These are phyloP conservation scores for Phyllosticta citriasiana DNA, from an alignment of 2,329 filamentous ascomycete genomes.

Conservation along the genomic window DNA sequence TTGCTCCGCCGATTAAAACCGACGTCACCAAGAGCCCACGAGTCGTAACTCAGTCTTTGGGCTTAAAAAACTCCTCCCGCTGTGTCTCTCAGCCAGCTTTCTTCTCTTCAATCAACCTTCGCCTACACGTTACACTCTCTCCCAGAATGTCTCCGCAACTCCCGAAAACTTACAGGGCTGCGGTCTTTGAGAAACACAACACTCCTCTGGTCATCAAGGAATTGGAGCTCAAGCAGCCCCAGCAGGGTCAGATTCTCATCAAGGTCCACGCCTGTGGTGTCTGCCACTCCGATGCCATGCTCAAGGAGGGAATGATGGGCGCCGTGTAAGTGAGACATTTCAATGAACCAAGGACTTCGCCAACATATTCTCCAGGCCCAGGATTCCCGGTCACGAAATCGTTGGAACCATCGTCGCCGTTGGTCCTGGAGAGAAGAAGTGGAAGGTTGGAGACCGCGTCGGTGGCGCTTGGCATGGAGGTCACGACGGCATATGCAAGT, in stretches of 20 bases:
- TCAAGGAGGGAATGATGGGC: slow-evolving; percentile 30
- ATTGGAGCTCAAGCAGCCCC: slow-evolving; percentile 46
- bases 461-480: slow-evolving; percentile 58
- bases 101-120: neutral
- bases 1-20: neutral
- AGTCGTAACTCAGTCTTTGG: neutral
- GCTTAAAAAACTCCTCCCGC: neutral
- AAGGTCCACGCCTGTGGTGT: slow-evolving; percentile 65
- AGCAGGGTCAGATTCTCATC: slow-evolving; percentile 52
- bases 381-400: slow-evolving; percentile 60
- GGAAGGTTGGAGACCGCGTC: slow-evolving; percentile 55
- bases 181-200: slow-evolving; percentile 46
- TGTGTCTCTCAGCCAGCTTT: neutral
- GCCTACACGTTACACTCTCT: neutral
- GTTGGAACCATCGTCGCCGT: slow-evolving; percentile 57
- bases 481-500: slow-evolving; percentile 50
- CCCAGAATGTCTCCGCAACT: slow-evolving; percentile 17
- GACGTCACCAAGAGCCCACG: neutral
- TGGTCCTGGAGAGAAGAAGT: slow-evolving; percentile 46
- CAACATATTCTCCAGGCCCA: slow-evolving; percentile 30
- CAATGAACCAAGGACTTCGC: neutral
- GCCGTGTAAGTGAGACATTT: slow-evolving; percentile 30
- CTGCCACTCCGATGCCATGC: slow-evolving; percentile 51
- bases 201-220: slow-evolving; percentile 50
- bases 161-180: slow-evolving; percentile 59